A percentile compares a stretch with the other conserved stretches of the same genome.
Conservation (phyloP, 2,329 filamentous ascomycete genomes). For the Didymella segeticola region DNA sequence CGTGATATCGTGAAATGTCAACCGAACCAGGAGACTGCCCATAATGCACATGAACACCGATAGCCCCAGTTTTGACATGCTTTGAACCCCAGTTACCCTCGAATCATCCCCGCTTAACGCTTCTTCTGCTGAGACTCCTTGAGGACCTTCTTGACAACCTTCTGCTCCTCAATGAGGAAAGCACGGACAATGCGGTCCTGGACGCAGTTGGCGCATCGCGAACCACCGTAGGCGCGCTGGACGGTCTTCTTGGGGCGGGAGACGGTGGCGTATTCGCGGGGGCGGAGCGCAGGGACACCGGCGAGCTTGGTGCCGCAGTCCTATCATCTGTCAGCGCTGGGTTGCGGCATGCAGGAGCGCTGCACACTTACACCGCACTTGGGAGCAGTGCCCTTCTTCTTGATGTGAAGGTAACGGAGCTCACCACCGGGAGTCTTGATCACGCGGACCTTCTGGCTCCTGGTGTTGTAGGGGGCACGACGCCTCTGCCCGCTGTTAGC, state of each 20-base stretch:
- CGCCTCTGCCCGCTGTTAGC: constrained; percentile 57
- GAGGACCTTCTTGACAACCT: constrained; percentile 99
- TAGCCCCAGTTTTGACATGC: constrained; percentile 48
- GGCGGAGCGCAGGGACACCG: constrained; percentile 96
- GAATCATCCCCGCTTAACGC: constrained; percentile 46
- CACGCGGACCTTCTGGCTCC: constrained; percentile 89
- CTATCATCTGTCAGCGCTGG: constrained; percentile 58
- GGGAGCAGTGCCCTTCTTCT: constrained; percentile 97
- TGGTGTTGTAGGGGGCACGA: constrained; percentile 85
- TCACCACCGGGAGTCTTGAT: constrained; percentile 86
- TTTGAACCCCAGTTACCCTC: constrained; percentile 35
- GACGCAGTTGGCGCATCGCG: constrained; percentile 97
- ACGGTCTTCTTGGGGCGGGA: constrained; percentile 99
- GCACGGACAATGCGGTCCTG: constrained; percentile 97
- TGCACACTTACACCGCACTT: constrained; percentile 71
- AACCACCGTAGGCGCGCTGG: constrained; percentile 95
- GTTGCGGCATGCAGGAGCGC: neutral
- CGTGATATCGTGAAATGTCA: constrained; percentile 48
- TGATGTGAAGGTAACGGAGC: constrained; percentile 97
- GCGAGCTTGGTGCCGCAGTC: constrained; percentile 98
- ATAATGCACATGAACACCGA: constrained; percentile 53
- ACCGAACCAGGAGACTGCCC: constrained; percentile 49
- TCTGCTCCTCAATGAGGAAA: constrained; percentile 99
- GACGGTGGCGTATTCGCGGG: constrained; percentile 95
- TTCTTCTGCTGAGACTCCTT: constrained; percentile 93